Conservation (phyloP, 2,329 filamentous ascomycete species). For the Plenodomus tracheiphilus region DNA sequence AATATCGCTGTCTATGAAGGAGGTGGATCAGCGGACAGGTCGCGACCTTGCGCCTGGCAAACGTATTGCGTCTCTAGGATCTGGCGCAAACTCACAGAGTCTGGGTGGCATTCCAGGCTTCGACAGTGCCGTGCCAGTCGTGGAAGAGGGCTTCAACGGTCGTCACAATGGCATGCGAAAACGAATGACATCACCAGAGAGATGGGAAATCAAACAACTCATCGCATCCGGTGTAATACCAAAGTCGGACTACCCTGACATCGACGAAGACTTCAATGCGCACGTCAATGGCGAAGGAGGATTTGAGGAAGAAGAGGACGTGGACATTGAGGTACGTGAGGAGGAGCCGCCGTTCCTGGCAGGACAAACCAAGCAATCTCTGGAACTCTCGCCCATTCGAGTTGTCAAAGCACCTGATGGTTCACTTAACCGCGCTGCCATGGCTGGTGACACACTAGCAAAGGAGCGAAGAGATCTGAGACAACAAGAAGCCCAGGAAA, state of each 20-base stretch:
- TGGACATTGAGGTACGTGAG: slow-evolving; percentile 95
- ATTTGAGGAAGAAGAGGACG: slow-evolving; percentile 91
- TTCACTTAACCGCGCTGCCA: slow-evolving; percentile 95
- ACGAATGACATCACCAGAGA: slow-evolving; percentile 91
- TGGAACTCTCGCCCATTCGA: slow-evolving; percentile 92
- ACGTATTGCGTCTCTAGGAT: slow-evolving; percentile 67
- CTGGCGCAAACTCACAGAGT: slow-evolving; percentile 83
- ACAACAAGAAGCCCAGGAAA: slow-evolving; percentile 83
- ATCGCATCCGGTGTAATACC: slow-evolving; percentile 95
- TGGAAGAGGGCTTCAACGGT: slow-evolving; percentile 61
- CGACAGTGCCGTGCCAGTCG: slow-evolving; percentile 61
- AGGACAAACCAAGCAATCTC: slow-evolving; percentile 93
- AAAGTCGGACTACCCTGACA: slow-evolving; percentile 88
- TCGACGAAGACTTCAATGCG: slow-evolving; percentile 91
- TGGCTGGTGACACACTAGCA: slow-evolving; percentile 85
- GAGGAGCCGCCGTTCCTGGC: slow-evolving; percentile 96
- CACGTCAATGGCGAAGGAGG: slow-evolving; percentile 83
- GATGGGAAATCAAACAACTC: slow-evolving; percentile 96
- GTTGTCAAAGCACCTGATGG: slow-evolving; percentile 97
- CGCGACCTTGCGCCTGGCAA: slow-evolving; percentile 78
- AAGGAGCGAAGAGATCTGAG: slow-evolving; percentile 88
- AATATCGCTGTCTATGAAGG: slow-evolving; percentile 94
- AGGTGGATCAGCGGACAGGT: slow-evolving; percentile 89
- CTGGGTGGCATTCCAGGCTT: slow-evolving; percentile 63
- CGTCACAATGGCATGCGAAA: slow-evolving; percentile 68